phyloP scores from a whole-genome alignment of 192 early-diverging fungal genomes.

The Phlyctochytrium bullatum region DNA sequence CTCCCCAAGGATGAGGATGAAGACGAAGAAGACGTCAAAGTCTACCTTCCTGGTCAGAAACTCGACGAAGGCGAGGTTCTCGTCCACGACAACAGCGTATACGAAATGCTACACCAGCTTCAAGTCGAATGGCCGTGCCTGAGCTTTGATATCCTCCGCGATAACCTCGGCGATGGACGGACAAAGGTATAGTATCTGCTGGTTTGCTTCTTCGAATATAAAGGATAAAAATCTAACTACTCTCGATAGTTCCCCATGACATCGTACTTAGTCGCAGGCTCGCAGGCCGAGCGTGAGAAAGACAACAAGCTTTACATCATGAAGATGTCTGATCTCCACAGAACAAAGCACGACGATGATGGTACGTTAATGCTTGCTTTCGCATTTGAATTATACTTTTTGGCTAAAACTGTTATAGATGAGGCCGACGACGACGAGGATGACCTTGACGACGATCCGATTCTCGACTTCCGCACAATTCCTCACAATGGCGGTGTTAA shows the following conservation, averaged over 20 bases:
- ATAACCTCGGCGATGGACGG: conserved; percentile 76
- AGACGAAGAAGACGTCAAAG: conserved; percentile 58
- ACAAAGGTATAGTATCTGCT: conserved; percentile 47
- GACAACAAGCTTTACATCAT: conserved; percentile 93
- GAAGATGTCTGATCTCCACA: conserved; percentile 92
- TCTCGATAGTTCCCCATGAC: conserved; percentile 89
- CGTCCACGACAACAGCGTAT: conserved; percentile 90
- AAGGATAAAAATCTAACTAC: not conserved
- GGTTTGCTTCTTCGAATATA: conserved; percentile 5
- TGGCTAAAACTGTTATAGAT: conserved; percentile 24
- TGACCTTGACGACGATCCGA: conserved; percentile 92
- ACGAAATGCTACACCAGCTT: conserved; percentile 96
- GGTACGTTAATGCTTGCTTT: conserved; percentile 8
- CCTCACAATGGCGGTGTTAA: conserved; percentile 91
- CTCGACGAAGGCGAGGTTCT: conserved; percentile 85
- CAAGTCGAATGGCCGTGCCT: conserved; percentile 94
- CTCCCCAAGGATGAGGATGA: conserved; percentile 56
- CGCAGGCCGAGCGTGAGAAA: conserved; percentile 77
- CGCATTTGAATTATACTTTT: conserved; percentile 7
- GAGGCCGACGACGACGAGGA: conserved; percentile 66
- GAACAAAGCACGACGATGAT: conserved; percentile 87
- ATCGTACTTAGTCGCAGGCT: conserved; percentile 89
- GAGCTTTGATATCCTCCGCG: conserved; percentile 91
- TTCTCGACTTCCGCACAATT: conserved; percentile 79
- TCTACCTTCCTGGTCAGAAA: conserved; percentile 88